Evolutionary conservation across 306 rosid genomes (phyloP), one percentile per base, ranked within the genome.

Genomic region (Corylus avellana): DNA sequence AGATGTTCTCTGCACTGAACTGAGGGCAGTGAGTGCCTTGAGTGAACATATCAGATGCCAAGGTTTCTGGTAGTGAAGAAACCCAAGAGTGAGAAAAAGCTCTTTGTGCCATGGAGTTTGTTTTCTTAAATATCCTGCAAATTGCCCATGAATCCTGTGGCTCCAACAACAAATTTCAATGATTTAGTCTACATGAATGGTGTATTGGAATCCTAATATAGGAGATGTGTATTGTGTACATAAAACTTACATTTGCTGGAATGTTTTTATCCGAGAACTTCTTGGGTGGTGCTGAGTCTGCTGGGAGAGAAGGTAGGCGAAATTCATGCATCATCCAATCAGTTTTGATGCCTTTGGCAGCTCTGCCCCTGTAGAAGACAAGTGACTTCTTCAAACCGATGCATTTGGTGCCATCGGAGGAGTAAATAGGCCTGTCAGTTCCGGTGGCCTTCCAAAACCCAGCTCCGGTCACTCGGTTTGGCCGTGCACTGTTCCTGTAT

Each of bases 311-410:
- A 68, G 97, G 97, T 1, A 92, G 73, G 71, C 97, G 87, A 82
- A 92, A 92, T 74, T 92, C 97, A 54, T 92, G 96, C 97, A 92
- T 92, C 97, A 92, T 92, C 97, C 97, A 92, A 5, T 92, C 96
- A 83, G 97, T 91, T 87, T 92, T 92, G 70, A 76, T 70, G 1
- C 96, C 97, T 70, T 86, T 91, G 29, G 96, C 88, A 53, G 97
- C 94, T 86, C 90, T 88, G 27, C 97, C 97, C 83, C 86, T 86
- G 72, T 92, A 92, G 83, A 92, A 92, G 12, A 92, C 97, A 79
- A 91, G 96, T 8, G 97, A 92, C 47, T 92, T 92, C 87, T 92
- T 92, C 84, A 92, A 79, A 16, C 97, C 97, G 76, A 92, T 91
- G 80, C 94, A 92, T 78, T 81, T 89, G 78, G 54, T 35, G 20